These are phyloP conservation scores for Avena eriantha DNA, from an alignment of 176 grass and related monocot species.

Conservation along the genomic window DNA sequence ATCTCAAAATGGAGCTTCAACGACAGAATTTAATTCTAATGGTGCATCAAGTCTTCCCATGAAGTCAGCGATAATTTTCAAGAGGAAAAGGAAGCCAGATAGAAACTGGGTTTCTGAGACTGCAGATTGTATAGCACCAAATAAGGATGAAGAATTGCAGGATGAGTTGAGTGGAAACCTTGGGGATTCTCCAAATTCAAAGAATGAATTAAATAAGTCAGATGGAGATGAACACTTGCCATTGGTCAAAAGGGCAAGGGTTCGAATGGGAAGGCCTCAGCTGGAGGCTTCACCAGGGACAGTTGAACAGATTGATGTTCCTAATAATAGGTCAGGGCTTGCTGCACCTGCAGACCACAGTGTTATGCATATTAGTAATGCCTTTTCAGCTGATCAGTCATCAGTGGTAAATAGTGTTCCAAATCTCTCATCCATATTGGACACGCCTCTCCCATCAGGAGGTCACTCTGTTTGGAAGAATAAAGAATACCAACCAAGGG, in stretches of 20 bases:
- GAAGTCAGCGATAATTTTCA: constrained; percentile 54
- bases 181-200: constrained; percentile 64
- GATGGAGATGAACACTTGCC: constrained; percentile 96
- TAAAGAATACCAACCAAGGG: constrained; percentile 62
- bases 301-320: constrained; percentile 35
- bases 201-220: constrained; percentile 68
- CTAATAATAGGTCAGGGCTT: constrained; percentile 41
- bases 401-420: constrained; percentile 38
- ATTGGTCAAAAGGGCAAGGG: constrained; percentile 97
- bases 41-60: constrained; percentile 50
- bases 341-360: constrained; percentile 31
- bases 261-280: constrained; percentile 81
- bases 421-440: constrained; percentile 38
- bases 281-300: constrained; percentile 45
- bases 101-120: constrained; percentile 43
- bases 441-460: constrained; percentile 39
- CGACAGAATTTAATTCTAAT: constrained; percentile 56
- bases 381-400: constrained; percentile 26
- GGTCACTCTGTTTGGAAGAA: constrained; percentile 59
- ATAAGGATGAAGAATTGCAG: constrained; percentile 48
- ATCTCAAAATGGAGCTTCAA: constrained; percentile 58
- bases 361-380: constrained; percentile 39
- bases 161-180: constrained; percentile 49
- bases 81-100: constrained; percentile 70
- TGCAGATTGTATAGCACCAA: constrained; percentile 41